Percentiles rank a stretch among this genome's conserved stretches.
Conservation (phyloP, 2,329 filamentous ascomycete genomes). For the Ceratocystis lukuohia region DNA sequence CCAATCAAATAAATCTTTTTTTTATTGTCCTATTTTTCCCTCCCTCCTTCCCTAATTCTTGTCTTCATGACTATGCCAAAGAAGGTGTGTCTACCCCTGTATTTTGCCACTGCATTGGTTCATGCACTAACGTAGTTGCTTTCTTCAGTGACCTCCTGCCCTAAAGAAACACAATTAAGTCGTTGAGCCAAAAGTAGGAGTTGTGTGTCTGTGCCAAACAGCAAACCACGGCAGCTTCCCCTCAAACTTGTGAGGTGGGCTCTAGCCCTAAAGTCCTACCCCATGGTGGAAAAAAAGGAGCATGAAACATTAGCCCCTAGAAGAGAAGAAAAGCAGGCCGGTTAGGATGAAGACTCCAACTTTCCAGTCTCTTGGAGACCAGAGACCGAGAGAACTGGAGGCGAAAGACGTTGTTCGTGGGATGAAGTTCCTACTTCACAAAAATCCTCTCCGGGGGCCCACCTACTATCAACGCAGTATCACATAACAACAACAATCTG, state of each 20-base stretch:
- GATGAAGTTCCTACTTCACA: no score
- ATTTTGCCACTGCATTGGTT: neutral
- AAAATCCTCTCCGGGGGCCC: no score
- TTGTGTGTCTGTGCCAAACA: constrained; percentile 3
- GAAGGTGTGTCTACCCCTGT: neutral
- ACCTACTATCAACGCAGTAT: no score
- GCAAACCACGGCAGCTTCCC: neutral
- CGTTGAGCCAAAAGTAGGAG: neutral
- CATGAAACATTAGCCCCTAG: constrained; percentile 1
- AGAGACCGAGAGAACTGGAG: neutral
- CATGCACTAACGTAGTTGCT: neutral
- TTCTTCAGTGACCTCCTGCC: neutral
- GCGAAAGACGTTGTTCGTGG: neutral
- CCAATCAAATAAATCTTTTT: constrained; percentile 1
- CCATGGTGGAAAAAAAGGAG: neutral
- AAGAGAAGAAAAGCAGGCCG: neutral
- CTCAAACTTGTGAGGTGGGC: neutral
- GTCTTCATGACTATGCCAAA: neutral
- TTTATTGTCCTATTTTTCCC: neutral
- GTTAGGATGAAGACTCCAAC: neutral
- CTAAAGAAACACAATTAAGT: neutral
- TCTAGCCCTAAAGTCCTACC: neutral
- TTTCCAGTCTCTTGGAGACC: neutral
- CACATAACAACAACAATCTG: neutral
- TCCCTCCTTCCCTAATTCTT: neutral